Evolutionary conservation across 116 monocot species (phyloP).

Genomic region (Dioscorea cayenensis): DNA sequence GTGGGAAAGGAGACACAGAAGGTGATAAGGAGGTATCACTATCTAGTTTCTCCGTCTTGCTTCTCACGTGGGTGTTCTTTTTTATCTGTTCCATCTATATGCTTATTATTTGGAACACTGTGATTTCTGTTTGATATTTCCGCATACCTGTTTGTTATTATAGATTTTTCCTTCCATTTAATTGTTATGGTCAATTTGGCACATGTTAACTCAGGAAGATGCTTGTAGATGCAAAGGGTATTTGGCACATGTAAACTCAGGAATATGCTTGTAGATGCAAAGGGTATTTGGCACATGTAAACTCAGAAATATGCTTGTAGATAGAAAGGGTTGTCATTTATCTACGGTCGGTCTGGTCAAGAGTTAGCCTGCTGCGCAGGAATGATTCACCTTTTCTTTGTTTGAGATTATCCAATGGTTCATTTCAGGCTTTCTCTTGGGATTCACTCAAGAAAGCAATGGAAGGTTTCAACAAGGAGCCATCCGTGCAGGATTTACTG

Average conservation of each 20-base stretch:
- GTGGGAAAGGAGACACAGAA: conserved; percentile 19
- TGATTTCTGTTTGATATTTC: background rate
- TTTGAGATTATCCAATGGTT: background rate
- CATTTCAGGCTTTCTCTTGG: conserved; percentile 41
- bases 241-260: too few species aligned
- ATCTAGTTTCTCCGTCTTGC: background rate
- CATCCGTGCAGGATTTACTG: conserved; percentile 42
- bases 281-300: too few species aligned
- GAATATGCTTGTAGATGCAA: too few species aligned
- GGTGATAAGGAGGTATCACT: conserved; percentile 29
- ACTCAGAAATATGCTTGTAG: too few species aligned
- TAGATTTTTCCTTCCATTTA: background rate
- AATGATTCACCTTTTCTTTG: background rate
- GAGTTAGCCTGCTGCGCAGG: too few species aligned
- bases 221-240: too few species aligned
- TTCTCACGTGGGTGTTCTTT: background rate
- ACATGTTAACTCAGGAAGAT: background rate
- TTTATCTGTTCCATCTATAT: background rate
- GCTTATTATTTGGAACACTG: background rate
- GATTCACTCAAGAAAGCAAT: conserved; percentile 64
- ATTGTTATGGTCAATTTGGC: background rate
- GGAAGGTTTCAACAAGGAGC: conserved; percentile 28
- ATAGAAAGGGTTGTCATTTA: too few species aligned
- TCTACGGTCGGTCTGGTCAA: too few species aligned
- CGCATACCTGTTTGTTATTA: background rate